These are phyloP conservation scores for Trichoderma atrobrunneum DNA, from an alignment of 2,329 filamentous ascomycete species.

Conservation along the genomic window DNA sequence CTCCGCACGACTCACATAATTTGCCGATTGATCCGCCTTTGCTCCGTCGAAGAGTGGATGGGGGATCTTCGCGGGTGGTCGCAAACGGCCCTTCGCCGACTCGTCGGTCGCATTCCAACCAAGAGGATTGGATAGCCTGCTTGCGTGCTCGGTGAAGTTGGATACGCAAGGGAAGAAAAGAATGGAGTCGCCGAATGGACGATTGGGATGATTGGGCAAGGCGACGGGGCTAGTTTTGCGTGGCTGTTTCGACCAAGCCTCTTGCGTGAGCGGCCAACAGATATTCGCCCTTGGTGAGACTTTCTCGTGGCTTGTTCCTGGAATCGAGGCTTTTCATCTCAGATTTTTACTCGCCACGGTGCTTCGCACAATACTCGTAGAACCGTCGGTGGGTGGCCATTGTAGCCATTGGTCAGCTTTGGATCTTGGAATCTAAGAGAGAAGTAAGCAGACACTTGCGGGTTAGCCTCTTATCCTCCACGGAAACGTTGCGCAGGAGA, in stretches of 20 bases:
- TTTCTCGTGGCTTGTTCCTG: background rate
- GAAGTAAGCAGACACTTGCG: background rate
- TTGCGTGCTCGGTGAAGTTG: constrained; percentile 2
- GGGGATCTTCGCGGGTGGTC: background rate
- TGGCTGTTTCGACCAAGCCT: constrained; percentile 2
- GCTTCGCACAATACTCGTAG: background rate
- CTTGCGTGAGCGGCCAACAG: background rate
- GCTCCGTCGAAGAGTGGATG: background rate
- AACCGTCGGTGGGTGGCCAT: background rate
- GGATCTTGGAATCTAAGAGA: background rate
- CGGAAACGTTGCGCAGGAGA: background rate
- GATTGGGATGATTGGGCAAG: constrained; percentile 9
- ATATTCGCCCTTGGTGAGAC: background rate
- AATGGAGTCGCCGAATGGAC: background rate
- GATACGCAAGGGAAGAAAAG: background rate
- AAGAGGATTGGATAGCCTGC: background rate
- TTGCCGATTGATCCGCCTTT: constrained; percentile 13
- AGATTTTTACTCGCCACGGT: background rate
- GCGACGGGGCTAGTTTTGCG: background rate
- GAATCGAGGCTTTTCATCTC: background rate
- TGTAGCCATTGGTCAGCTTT: background rate
- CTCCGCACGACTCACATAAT: constrained; percentile 13
- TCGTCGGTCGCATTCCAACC: constrained; percentile 1
- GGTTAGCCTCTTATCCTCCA: background rate
- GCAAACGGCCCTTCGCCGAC: constrained; percentile 1